Conservation (phyloP, 164 flowering plant genomes). For the Sextonia rubra region DNA sequence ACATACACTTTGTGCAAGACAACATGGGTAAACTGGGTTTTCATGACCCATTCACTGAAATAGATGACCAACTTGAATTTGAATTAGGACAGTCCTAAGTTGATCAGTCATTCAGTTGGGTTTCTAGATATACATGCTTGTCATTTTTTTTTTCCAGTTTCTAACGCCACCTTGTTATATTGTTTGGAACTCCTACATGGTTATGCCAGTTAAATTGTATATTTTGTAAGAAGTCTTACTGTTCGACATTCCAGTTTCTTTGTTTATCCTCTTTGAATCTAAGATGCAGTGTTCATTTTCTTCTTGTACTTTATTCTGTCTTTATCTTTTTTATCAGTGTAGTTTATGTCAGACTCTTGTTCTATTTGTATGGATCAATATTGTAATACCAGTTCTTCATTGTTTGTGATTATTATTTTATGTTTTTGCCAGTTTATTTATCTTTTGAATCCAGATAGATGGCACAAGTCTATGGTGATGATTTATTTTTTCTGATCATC, state of each 20-base stretch:
- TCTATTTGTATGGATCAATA: background rate
- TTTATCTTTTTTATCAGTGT: too few relatives aligned
- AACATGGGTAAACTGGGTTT: too few relatives aligned
- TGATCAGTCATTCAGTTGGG: too few relatives aligned
- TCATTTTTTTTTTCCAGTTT: background rate
- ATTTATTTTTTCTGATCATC: slow-evolving; percentile 2
- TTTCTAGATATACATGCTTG: background rate
- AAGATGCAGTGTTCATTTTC: background rate
- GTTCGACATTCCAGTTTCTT: background rate
- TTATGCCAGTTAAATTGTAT: too few relatives aligned
- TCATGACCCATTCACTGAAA: too few relatives aligned
- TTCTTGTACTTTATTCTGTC: background rate
- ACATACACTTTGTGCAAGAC: too few relatives aligned
- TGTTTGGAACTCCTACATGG: background rate
- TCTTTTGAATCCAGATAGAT: too few relatives aligned
- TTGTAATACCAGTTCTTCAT: background rate
- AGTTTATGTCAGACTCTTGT: background rate
- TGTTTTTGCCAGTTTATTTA: too few relatives aligned
- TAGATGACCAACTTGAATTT: too few relatives aligned
- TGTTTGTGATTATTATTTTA: background rate
- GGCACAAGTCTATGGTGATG: background rate
- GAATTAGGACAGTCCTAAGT: too few relatives aligned
- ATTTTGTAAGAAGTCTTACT: too few relatives aligned
- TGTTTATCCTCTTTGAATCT: background rate
- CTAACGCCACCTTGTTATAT: background rate